Evolutionary conservation across 768 basidiomycete species (phyloP).

Genomic region (Kwoniella pini): DNA sequence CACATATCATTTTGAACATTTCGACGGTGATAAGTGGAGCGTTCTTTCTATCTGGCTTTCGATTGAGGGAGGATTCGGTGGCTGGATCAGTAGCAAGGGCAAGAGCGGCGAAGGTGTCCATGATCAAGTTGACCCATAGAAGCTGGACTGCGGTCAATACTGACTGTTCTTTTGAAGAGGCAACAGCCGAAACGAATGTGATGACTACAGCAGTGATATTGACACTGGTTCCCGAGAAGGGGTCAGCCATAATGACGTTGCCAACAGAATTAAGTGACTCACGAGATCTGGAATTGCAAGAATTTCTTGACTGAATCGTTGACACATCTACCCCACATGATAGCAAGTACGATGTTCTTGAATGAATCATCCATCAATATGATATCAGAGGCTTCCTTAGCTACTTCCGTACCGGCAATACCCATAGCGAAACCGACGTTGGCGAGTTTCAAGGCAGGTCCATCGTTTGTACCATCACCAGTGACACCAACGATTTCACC

Average conservation of each 20-base stretch:
- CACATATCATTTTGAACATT: slow-evolving; percentile 95
- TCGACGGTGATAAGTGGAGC: slow-evolving; percentile 86
- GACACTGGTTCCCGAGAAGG: slow-evolving; percentile 59
- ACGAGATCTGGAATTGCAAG: slow-evolving; percentile 73
- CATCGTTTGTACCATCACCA: slow-evolving; percentile 98
- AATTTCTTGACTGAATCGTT: slow-evolving; percentile 98
- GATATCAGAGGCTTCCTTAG: slow-evolving; percentile 98
- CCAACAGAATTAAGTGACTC: too few relatives aligned
- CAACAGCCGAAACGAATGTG: slow-evolving; percentile 86
- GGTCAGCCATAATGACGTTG: too few relatives aligned
- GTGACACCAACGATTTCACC: slow-evolving; percentile 89
- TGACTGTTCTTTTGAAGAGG: slow-evolving; percentile 71
- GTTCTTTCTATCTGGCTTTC: slow-evolving; percentile 85
- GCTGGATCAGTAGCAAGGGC: slow-evolving; percentile 97
- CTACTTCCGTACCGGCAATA: slow-evolving; percentile 83
- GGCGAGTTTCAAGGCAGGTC: slow-evolving; percentile 91
- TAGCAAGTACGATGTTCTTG: slow-evolving; percentile 90
- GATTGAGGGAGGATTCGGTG: slow-evolving; percentile 68
- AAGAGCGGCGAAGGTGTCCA: slow-evolving; percentile 92
- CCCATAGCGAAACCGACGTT: slow-evolving; percentile 81
- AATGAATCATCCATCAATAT: slow-evolving; percentile 82
- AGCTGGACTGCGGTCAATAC: slow-evolving; percentile 95
- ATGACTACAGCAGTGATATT: slow-evolving; percentile 95
- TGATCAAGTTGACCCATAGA: slow-evolving; percentile 92
- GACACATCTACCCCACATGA: slow-evolving; percentile 98